phyloP scores from a whole-genome alignment of 2,329 filamentous ascomycete species.

The Plenodomus biglobosus region DNA sequence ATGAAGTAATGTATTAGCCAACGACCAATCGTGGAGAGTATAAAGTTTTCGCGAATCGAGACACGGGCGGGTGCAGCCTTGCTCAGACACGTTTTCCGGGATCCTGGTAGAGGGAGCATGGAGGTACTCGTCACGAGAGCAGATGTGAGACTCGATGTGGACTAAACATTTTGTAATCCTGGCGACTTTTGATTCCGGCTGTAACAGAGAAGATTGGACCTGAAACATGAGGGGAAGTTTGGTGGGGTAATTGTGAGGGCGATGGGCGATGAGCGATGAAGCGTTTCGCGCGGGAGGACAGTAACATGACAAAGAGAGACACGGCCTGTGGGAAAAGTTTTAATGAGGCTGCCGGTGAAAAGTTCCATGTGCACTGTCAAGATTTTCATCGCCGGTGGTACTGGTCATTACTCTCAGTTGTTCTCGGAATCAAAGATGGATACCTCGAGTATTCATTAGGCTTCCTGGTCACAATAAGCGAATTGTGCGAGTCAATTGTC shows the following conservation, averaged over 20 bases:
- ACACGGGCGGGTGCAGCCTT: background rate
- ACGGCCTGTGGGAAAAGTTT: background rate
- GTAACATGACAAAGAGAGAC: background rate
- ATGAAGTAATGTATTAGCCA: too few relatives aligned
- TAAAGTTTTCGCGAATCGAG: background rate
- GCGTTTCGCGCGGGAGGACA: background rate
- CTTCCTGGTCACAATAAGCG: too few relatives aligned
- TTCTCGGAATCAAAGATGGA: too few relatives aligned
- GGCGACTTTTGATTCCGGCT: background rate
- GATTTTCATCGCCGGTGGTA: too few relatives aligned
- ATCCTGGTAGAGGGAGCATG: background rate
- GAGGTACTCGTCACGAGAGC: background rate
- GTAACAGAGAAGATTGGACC: background rate
- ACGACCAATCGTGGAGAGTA: background rate
- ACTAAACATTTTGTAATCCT: background rate
- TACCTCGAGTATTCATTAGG: too few relatives aligned
- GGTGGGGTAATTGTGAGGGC: background rate
- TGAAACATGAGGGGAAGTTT: background rate
- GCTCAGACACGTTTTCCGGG: background rate
- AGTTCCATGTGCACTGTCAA: background rate
- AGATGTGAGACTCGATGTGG: background rate
- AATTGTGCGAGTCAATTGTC: too few relatives aligned
- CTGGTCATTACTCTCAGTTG: too few relatives aligned
- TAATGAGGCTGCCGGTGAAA: background rate
- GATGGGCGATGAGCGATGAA: background rate